Base-by-base conservation (phyloP, 257 asterid genomes). In the Ajuga chamaepitys region DNA sequence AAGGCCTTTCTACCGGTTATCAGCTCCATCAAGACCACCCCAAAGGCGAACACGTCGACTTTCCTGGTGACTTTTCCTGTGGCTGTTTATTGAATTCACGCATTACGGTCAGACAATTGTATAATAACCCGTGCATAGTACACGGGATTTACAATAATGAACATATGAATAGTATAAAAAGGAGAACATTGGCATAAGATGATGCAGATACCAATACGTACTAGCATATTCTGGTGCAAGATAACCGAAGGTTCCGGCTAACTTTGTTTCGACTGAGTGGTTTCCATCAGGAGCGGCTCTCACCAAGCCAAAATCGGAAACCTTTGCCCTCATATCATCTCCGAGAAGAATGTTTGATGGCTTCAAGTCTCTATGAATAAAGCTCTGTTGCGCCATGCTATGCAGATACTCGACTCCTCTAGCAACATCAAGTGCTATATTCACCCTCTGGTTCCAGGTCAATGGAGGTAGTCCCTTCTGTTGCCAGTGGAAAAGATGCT, bases 201-300 rank as follows among this genome's bases (percentile, higher is more conserved):
- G 28, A 54, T 21, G 58, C 16, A 56, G 21, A 48, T 63, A 54
- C 30, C 2, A 21, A 57, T 56, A 44, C 74, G 41, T 83, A 93
- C 97, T 87, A 1, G 95, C 95, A 26, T 94, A 94, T 62, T 94
- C 99, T 0, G 99, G 99, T 44, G 99, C 97, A 72, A 93, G 94
- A 78, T 89, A 93, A 13, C 99, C 99, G 13, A 93, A 93, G 1
- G 99, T 94, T 70, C 99, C 99, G 0, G 99, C 99, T 37, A 90
- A 73, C 50, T 76, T 68, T 1, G 99, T 90, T 67, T 84, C 93
- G 4, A 90, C 40, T 0, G 99, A 90, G 54, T 65, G 42, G 30
- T 74, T 78, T 1, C 89, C 86, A 28, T 82, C 88, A 0, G 93
- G 92, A 4, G 97, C 92, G 9, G 79, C 74, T 60, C 79, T 83